Conservation (phyloP, 257 asterid genomes). For the Handroanthus guayacan region DNA sequence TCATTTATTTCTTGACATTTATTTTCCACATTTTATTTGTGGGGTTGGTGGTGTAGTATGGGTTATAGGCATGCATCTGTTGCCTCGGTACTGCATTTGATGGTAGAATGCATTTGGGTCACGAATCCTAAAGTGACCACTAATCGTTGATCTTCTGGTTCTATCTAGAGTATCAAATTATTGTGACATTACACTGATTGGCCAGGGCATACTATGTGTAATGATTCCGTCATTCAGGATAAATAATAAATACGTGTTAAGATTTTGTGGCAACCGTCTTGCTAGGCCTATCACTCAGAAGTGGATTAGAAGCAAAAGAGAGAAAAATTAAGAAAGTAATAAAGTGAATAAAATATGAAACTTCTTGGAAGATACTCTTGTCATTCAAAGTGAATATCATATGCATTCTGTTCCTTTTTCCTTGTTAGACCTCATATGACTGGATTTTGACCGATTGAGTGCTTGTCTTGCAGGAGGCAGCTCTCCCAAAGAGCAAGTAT, state of each 20-base stretch:
- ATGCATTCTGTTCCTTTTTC: neutral
- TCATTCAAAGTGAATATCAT: neutral
- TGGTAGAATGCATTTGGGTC: slow-evolving; percentile 9
- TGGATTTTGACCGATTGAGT: slow-evolving; percentile 32
- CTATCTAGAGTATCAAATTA: slow-evolving; percentile 2
- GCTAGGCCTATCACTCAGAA: neutral
- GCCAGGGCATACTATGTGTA: no score
- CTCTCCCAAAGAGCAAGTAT: slow-evolving; percentile 88
- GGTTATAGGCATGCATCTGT: neutral
- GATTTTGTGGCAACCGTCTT: slow-evolving; percentile 17
- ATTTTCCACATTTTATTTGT: neutral
- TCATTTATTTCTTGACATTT: slow-evolving; percentile 13
- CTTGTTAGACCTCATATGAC: slow-evolving; percentile 16
- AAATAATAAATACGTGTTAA: neutral
- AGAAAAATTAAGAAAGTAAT: slow-evolving; percentile 9
- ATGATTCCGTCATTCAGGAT: no score
- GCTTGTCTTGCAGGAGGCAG: slow-evolving; percentile 60
- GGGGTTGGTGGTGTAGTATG: slow-evolving; percentile 1
- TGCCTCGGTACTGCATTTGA: neutral
- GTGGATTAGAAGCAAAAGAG: neutral
- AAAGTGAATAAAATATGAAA: neutral
- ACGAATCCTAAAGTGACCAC: neutral
- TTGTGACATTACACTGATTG: no score
- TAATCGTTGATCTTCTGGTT: slow-evolving; percentile 1
- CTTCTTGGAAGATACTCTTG: neutral